A percentile compares a stretch with the other conserved stretches of the same genome.
Conservation (phyloP, 2,329 filamentous ascomycete genomes). For the Fusarium sp. region DNA sequence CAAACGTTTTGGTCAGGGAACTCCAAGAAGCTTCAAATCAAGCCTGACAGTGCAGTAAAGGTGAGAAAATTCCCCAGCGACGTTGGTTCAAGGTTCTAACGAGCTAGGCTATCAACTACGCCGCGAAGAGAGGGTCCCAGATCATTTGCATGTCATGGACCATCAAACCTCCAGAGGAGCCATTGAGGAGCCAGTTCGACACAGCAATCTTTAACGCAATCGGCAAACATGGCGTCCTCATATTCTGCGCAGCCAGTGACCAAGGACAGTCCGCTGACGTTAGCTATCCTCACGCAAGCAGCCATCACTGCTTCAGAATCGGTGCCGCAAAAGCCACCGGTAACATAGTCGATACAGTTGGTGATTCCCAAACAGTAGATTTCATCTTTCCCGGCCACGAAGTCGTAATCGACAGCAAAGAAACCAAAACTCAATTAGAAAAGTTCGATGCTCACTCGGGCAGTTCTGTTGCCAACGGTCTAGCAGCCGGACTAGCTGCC, state of each 20-base stretch:
- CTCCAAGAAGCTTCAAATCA: not conserved
- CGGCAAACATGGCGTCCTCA: not conserved
- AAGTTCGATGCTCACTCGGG: not conserved
- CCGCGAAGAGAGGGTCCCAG: not conserved
- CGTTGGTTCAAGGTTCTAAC: not conserved
- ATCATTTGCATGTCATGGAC: not conserved
- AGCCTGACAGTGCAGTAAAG: not conserved
- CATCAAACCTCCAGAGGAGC: not conserved
- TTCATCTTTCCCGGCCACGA: not conserved
- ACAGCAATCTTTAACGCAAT: not conserved
- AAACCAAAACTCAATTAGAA: not conserved
- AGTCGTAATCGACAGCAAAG: not conserved
- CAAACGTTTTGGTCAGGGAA: not conserved
- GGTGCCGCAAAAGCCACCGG: conserved; percentile 18
- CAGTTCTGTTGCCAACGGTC: conserved; percentile 9
- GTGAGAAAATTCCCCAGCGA: too few species aligned
- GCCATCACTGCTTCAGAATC: conserved; percentile 10
- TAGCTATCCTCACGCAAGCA: conserved; percentile 7
- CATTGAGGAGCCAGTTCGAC: not conserved
- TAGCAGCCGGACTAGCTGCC: not conserved
- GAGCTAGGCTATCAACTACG: not conserved
- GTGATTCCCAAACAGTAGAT: not conserved
- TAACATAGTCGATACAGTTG: conserved; percentile 1
- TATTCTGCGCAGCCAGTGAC: not conserved
- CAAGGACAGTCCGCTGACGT: conserved; percentile 8